Evolutionary conservation across 1,284 basidiomycete species (phyloP).

Genomic region (Ganoderma resinaceum): DNA sequence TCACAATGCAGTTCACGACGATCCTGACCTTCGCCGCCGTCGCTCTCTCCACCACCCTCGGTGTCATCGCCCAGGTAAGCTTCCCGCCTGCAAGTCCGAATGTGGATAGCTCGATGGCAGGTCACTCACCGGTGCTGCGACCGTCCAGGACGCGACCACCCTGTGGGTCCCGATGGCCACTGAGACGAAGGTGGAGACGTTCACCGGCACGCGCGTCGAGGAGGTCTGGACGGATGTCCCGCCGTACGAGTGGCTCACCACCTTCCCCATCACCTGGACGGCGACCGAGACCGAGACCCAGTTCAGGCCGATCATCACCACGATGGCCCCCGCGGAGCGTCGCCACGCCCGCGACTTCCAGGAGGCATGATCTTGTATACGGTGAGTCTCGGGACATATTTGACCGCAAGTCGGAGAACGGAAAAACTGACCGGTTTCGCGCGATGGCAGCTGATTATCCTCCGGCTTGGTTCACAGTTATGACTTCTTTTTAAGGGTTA

Average conservation of each 20-base stretch:
- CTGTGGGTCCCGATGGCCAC: slow-evolving; percentile 30
- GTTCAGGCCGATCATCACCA: slow-evolving; percentile 25
- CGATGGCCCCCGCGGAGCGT: slow-evolving; percentile 10
- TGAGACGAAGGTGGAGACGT: slow-evolving; percentile 27
- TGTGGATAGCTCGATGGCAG: neutral
- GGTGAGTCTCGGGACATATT: neutral
- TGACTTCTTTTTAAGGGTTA: neutral
- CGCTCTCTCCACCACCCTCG: slow-evolving; percentile 20
- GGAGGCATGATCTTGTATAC: slow-evolving; percentile 5
- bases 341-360: slow-evolving; percentile 31
- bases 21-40: slow-evolving; percentile 24
- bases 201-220: slow-evolving; percentile 29
- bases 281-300: slow-evolving; percentile 24
- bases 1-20: slow-evolving; percentile 26
- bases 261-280: slow-evolving; percentile 27
- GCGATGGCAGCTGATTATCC: neutral
- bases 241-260: slow-evolving; percentile 27
- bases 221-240: slow-evolving; percentile 25
- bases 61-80: slow-evolving; percentile 22
- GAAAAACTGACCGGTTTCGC: neutral
- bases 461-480: neutral
- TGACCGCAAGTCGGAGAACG: neutral
- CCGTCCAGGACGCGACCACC: slow-evolving; percentile 17
- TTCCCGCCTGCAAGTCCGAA: neutral
- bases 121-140: neutral